Evolutionary conservation across 2,329 filamentous ascomycete species (phyloP).

Genomic region (Trichoderma lentiforme): DNA sequence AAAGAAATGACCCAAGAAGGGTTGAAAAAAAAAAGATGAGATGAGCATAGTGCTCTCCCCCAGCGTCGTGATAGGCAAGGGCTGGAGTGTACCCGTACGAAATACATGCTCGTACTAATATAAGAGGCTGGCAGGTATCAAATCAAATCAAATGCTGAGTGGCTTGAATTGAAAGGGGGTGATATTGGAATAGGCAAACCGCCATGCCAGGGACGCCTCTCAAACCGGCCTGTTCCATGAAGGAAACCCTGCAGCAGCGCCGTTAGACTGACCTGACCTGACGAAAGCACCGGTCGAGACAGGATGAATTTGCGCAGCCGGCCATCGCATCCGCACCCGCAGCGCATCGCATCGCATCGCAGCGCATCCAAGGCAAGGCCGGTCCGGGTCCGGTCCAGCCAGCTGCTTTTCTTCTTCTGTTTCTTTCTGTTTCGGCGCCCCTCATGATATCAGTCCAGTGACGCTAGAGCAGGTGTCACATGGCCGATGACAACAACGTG

Average conservation of each 20-base stretch:
- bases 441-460: background rate
- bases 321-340: background rate
- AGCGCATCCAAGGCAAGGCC: background rate
- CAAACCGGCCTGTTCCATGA: background rate
- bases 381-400: background rate
- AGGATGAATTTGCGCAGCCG: background rate
- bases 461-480: constrained; percentile 20
- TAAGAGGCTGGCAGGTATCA: background rate
- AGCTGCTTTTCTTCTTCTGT: background rate
- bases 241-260: background rate
- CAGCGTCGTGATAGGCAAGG: background rate
- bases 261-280: background rate
- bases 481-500: constrained; percentile 20
- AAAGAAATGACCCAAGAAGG: background rate
- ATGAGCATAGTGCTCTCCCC: background rate
- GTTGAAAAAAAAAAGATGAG: background rate
- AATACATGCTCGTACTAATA: background rate
- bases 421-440: background rate
- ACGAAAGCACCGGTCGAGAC: background rate
- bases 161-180: constrained; percentile 5
- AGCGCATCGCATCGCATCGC: background rate
- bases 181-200: background rate
- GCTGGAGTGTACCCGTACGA: background rate
- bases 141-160: background rate
- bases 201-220: constrained; percentile 6